Evolutionary conservation across 2,329 filamentous ascomycete genomes (phyloP).

Genomic region (Colletotrichum orchidophilum): DNA sequence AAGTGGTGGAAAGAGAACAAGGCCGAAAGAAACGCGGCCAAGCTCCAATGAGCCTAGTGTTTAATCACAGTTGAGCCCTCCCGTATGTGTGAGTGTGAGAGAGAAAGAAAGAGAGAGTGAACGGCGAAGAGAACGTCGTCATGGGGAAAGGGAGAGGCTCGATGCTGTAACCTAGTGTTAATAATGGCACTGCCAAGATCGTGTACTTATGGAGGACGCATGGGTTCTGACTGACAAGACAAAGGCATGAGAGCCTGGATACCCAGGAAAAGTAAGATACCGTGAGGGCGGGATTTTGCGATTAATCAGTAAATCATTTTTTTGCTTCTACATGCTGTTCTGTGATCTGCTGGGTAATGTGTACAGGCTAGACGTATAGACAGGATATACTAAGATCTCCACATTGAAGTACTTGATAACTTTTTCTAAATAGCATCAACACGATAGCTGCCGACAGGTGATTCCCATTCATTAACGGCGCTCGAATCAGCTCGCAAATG

Average conservation of each 20-base stretch:
- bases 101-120: background rate
- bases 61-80: constrained; percentile 19
- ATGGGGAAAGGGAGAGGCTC: background rate
- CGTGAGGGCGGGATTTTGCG: constrained; percentile 12
- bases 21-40: constrained; percentile 25
- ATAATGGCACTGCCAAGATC: constrained; percentile 19
- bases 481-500: background rate
- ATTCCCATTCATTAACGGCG: background rate
- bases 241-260: constrained; percentile 2
- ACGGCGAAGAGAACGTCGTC: background rate
- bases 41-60: constrained; percentile 33
- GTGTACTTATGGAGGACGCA: constrained; percentile 22
- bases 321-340: background rate
- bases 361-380: too few relatives aligned
- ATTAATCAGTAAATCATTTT: constrained; percentile 15
- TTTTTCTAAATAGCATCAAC: background rate
- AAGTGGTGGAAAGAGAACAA: constrained; percentile 32
- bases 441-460: background rate
- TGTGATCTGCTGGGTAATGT: background rate
- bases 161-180: constrained; percentile 27
- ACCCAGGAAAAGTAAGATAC: constrained; percentile 14
- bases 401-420: background rate
- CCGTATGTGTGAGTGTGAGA: background rate
- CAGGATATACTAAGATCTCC: background rate
- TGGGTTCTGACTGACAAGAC: background rate